Base-by-base conservation (phyloP, 2,329 filamentous ascomycete species). In the Colletotrichum destructivum region DNA sequence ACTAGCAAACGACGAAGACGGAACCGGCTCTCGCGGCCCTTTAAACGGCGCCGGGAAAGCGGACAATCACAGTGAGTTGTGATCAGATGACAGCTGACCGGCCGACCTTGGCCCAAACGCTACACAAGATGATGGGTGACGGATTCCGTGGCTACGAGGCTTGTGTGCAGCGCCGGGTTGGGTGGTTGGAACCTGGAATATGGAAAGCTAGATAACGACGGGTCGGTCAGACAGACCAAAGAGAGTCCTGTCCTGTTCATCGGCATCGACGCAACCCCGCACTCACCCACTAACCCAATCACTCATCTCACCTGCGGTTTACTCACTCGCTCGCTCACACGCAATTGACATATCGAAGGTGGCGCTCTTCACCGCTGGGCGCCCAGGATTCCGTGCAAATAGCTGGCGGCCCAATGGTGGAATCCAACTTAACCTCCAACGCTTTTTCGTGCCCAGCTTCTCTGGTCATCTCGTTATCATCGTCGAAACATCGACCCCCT, bases 331-430 rank as follows among this genome's bases (percentile, higher is more conserved):
- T 40, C 54, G 26, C 16, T 44, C 42, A 16, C 12, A 12, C 26
- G 31, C 26, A 46, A 18, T 26, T 12, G 13, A 16, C 59, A 16
- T 42, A 47, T 21, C 31, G n/a, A 47, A n/a, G 9, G 47, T 62
- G 59, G 18, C 46, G 26, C 31, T 51, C 44, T 18, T 38, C 62
- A 44, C 31, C 42, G 52, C 62, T 59, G 42, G 52, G 42, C 54
- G 62, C 54, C 44, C 54, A 66, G 62, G 12, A 9, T 56, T 26
- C 26, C 26, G 26, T 31, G 42, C 52, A 13, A 49, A 57, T 51
- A 31, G 42, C n/a, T 38, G 26, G 12, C 31, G 56, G 52, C n/a
- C 21, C 44, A 40, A 40, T 47, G 44, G 44, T 15, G 59, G n/a
- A 38, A 38, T 21, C 44, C 44, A 49, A 18, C n/a, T 21, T 31